Percentiles rank a stretch among this genome's conserved stretches.
phyloP scores from a whole-genome alignment of 2,329 filamentous ascomycete genomes.

The Laburnicola sp. region DNA sequence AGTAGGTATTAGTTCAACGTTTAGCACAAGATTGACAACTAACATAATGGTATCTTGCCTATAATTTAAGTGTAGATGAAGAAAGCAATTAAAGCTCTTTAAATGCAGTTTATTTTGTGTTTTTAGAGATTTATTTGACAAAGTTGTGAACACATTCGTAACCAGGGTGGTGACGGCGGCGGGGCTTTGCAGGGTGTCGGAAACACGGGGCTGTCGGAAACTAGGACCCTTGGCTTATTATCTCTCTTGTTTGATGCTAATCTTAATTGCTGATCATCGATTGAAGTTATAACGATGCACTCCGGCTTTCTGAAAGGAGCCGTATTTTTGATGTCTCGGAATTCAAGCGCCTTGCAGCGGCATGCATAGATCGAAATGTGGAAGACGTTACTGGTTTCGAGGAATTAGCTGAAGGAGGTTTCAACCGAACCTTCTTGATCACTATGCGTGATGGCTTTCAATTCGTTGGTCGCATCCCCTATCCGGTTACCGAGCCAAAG shows the following conservation, averaged over 20 bases:
- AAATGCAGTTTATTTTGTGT: no score
- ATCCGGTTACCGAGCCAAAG: slow-evolving; percentile 26
- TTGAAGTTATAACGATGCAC: slow-evolving; percentile 25
- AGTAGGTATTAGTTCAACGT: no score
- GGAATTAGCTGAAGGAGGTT: slow-evolving; percentile 31
- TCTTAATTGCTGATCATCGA: slow-evolving; percentile 15
- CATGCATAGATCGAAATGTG: slow-evolving; percentile 24
- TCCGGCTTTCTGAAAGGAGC: slow-evolving; percentile 22
- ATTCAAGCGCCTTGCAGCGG: slow-evolving; percentile 33
- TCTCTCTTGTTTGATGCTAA: slow-evolving; percentile 10
- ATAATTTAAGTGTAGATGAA: no score
- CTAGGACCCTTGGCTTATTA: no score
- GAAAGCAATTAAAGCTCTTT: no score
- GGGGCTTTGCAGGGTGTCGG: no score
- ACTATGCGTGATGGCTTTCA: slow-evolving; percentile 31
- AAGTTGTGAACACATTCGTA: no score
- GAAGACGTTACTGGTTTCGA: slow-evolving; percentile 28
- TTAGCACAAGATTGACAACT: no score
- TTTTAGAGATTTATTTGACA: no score
- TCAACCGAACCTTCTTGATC: slow-evolving; percentile 31
- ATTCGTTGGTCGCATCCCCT: slow-evolving; percentile 31
- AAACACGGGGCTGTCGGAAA: no score
- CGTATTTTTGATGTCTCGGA: slow-evolving; percentile 25
- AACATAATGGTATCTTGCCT: no score
- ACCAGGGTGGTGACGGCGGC: no score